Evolutionary conservation across 1,284 basidiomycete genomes (phyloP).

Genomic region (Apiotrichum mycotoxinovorans): DNA sequence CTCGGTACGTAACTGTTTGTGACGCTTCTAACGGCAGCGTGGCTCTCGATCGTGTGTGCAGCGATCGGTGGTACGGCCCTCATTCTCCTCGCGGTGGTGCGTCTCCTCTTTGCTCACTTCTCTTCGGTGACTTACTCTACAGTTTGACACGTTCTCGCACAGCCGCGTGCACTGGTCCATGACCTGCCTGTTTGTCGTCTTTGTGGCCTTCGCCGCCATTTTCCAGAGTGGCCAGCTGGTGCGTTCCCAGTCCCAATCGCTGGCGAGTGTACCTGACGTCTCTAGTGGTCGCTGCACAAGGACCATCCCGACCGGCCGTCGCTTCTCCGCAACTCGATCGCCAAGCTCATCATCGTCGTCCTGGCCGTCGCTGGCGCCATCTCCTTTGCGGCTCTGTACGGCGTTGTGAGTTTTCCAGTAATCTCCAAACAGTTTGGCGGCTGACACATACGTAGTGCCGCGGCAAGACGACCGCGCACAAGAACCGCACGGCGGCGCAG

Average conservation of each 20-base stretch:
- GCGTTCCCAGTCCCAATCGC: constrained; percentile 18
- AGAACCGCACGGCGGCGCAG: constrained; percentile 19
- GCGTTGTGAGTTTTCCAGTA: constrained; percentile 21
- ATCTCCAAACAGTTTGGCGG: too few species aligned
- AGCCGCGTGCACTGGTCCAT: constrained; percentile 53
- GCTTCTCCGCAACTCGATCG: constrained; percentile 50
- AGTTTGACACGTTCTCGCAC: constrained; percentile 51
- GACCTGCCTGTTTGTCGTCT: constrained; percentile 53
- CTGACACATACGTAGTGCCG: constrained; percentile 29
- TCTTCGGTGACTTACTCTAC: neutral
- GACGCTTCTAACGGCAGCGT: constrained; percentile 36
- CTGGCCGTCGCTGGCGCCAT: constrained; percentile 52
- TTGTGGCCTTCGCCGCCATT: constrained; percentile 52
- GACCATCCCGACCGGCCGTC: constrained; percentile 51
- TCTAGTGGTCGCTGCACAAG: constrained; percentile 46
- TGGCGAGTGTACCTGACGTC: too few species aligned
- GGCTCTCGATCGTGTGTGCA: constrained; percentile 51
- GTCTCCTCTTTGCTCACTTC: constrained; percentile 10
- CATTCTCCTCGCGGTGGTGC: constrained; percentile 50
- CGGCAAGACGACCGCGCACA: constrained; percentile 23
- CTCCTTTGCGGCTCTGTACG: constrained; percentile 52
- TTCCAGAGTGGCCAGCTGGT: constrained; percentile 54
- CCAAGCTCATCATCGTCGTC: constrained; percentile 52
- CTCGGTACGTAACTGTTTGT: constrained; percentile 29
- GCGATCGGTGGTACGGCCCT: constrained; percentile 50